phyloP scores from a whole-genome alignment of 176 grass and related monocot genomes.

The Oryza punctata region DNA sequence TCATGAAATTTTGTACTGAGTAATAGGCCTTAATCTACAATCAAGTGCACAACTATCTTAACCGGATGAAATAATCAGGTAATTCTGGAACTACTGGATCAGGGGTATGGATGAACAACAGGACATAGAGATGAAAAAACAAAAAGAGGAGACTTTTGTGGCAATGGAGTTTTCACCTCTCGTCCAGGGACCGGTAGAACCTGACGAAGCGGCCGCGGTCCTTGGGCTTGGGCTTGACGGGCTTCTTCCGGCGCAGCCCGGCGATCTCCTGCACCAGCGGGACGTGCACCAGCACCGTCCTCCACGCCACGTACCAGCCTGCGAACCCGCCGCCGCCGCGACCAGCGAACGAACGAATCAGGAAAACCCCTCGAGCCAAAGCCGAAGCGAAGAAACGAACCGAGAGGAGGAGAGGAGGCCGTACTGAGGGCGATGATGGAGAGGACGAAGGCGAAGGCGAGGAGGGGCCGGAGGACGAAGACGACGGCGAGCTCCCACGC shows the following conservation, averaged over 20 bases:
- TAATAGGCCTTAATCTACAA: background rate
- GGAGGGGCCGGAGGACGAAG: slow-evolving; percentile 72
- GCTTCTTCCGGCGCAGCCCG: slow-evolving; percentile 91
- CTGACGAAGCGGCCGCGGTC: slow-evolving; percentile 59
- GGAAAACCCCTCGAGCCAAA: background rate
- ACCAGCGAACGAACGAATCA: slow-evolving; percentile 2
- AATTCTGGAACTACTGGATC: background rate
- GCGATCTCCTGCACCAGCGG: slow-evolving; percentile 93
- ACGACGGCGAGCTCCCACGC: slow-evolving; percentile 49
- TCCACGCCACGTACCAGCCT: slow-evolving; percentile 99
- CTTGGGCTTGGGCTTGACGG: slow-evolving; percentile 67
- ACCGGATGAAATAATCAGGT: too few relatives aligned
- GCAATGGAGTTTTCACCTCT: slow-evolving; percentile 34
- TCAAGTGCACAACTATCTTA: background rate
- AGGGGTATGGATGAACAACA: background rate
- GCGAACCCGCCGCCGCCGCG: background rate
- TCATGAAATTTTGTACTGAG: background rate
- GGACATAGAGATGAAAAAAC: background rate
- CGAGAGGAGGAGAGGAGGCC: background rate
- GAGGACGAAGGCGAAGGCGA: slow-evolving; percentile 74
- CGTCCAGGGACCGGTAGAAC: slow-evolving; percentile 63
- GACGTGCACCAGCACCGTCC: slow-evolving; percentile 90
- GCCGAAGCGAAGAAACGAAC: background rate
- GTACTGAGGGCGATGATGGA: slow-evolving; percentile 73
- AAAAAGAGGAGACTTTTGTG: background rate